Evolutionary conservation across 352 stramenopile species (phyloP), one percentile per base, ranked within the genome.

Genomic region (Pythium folliculosum): DNA sequence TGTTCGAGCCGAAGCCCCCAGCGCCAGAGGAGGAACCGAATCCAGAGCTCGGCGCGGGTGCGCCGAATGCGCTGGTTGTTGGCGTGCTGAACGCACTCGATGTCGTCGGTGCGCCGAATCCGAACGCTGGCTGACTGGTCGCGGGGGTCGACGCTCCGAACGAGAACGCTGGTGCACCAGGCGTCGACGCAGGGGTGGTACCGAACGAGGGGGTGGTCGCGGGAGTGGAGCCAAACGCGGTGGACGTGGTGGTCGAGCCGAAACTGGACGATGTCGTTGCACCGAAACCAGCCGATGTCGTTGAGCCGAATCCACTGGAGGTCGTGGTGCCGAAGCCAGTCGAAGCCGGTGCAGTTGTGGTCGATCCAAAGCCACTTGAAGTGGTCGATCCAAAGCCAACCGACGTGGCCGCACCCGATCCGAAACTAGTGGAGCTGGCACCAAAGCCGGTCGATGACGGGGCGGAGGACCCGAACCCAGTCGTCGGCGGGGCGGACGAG

Each of bases 31-130:
- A 7, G 8, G 70, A 58, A 32, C 71, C 69, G 52, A 72, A 77
- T 14, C 66, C 57, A 16, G 71, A 35, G 9, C 59, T 48, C 13
- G 55, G 60, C 19, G 21, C 65, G 12, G 75, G 68, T 12, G 75
- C 61, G 16, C 77, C 78, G 66, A 86, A 89, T 5, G 58, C 67
- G 55, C 76, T 76, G 17, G 78, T 69, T 9, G 69, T 73, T 40
- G 65, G 52, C 17, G 62, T 70, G 38, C 38, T 63, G 32, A 74
- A 74, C 6, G 60, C 60, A 57, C 55, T 76, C 35, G 69, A 72
- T 6, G 69, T 40, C 0, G 65, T 40, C 3, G 65, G 54, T 1
- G 70, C 61, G 25, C 58, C 43, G 5, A 70, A 71, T 14, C 60
- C 65, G 44, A 73, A 76, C 12, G 54, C 55, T 22, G 65, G 51